phyloP scores from a whole-genome alignment of 2,329 filamentous ascomycete species.

The Xylariaceae sp. region DNA sequence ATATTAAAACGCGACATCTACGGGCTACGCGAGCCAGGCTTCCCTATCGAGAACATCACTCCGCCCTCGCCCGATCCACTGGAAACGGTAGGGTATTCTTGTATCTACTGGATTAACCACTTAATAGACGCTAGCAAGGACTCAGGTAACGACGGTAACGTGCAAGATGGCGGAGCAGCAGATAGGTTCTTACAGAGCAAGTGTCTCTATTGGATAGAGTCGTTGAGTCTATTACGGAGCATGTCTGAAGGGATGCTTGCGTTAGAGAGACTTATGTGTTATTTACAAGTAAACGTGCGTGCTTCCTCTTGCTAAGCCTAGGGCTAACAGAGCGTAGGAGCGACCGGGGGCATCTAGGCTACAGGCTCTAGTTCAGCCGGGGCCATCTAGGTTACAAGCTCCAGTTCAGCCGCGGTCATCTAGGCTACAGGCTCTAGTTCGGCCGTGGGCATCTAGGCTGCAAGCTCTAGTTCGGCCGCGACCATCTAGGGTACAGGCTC shows the following conservation, averaged over 20 bases:
- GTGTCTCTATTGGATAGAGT: slow-evolving; percentile 43
- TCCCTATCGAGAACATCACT: slow-evolving; percentile 20
- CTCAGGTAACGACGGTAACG: slow-evolving; percentile 1
- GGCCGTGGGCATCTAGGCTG: neutral
- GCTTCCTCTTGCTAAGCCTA: neutral
- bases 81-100: slow-evolving; percentile 28
- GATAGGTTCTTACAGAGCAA: slow-evolving; percentile 33
- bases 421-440: neutral
- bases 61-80: slow-evolving; percentile 26
- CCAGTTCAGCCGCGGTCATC: neutral
- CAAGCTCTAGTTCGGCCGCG: too few species aligned
- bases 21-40: slow-evolving; percentile 22
- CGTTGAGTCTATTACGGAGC: slow-evolving; percentile 33
- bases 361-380: too few species aligned
- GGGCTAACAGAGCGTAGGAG: too few species aligned
- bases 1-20: slow-evolving; percentile 36
- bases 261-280: neutral
- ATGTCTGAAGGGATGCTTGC: slow-evolving; percentile 8
- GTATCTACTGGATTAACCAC: slow-evolving; percentile 35
- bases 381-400: neutral
- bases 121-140: slow-evolving; percentile 12
- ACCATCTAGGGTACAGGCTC: too few species aligned
- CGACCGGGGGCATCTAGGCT: too few species aligned
- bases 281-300: neutral
- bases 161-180: slow-evolving; percentile 24